These are phyloP conservation scores for Lodderomyces parapsilosis DNA, from an alignment of 1,139 yeast species.

Conservation along the genomic window DNA sequence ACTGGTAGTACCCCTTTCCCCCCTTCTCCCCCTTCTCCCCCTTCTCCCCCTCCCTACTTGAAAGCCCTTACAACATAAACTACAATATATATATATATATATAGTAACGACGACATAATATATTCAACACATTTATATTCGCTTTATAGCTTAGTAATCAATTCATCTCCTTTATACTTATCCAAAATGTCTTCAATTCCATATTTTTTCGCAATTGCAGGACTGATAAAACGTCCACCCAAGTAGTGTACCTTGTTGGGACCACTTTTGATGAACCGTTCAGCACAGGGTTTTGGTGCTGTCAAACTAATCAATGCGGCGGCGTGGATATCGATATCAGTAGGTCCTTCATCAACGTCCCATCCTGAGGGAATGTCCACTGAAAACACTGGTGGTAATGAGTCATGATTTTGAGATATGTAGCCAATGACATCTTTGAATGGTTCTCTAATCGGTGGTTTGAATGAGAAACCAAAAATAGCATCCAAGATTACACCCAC, in stretches of 20 bases:
- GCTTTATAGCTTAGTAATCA: conserved; percentile 33
- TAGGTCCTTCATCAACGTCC: conserved; percentile 91
- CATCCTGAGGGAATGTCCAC: conserved; percentile 96
- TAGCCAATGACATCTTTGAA: conserved; percentile 58
- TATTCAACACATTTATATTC: too few relatives aligned
- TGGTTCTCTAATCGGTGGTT: conserved; percentile 84
- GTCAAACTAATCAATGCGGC: conserved; percentile 75
- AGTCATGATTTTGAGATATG: conserved; percentile 33
- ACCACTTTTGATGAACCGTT: conserved; percentile 30
- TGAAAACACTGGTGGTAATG: conserved; percentile 61
- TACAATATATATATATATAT: too few relatives aligned
- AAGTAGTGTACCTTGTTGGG: conserved; percentile 57
- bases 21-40: too few relatives aligned
- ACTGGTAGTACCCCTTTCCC: too few relatives aligned
- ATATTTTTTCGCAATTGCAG: conserved; percentile 66
- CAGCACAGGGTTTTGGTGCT: conserved; percentile 90
- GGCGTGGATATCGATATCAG: conserved; percentile 49
- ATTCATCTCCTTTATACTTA: conserved; percentile 34
- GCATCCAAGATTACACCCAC: conserved; percentile 61
- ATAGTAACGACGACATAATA: too few relatives aligned
- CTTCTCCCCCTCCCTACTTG: too few relatives aligned
- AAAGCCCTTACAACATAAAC: too few relatives aligned
- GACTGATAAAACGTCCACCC: conserved; percentile 84
- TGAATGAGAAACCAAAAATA: conserved; percentile 89
- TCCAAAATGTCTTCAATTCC: conserved; percentile 51